Percentiles rank a stretch among this genome's conserved stretches.
Conservation (phyloP, 257 asterid genomes). For the Salvia miltiorrhiza region DNA sequence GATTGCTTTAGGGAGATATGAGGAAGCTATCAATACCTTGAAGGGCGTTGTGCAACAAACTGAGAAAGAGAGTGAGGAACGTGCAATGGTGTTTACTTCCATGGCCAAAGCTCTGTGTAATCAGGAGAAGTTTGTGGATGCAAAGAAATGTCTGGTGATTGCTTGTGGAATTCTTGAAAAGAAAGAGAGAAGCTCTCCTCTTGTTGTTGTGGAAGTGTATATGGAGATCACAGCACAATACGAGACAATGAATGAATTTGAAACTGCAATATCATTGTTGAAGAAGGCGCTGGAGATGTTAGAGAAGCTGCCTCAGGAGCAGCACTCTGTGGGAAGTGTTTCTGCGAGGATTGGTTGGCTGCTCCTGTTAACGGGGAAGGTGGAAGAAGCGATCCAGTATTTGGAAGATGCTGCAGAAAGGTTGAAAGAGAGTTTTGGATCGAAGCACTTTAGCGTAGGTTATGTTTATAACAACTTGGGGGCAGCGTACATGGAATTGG, state of each 20-base stretch:
- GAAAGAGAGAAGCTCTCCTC: slow-evolving; percentile 59
- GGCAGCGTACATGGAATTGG: slow-evolving; percentile 85
- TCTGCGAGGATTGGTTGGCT: slow-evolving; percentile 93
- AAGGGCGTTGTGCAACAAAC: slow-evolving; percentile 75
- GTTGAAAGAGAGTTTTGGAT: slow-evolving; percentile 86
- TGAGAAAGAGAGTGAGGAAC: slow-evolving; percentile 72
- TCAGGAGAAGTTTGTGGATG: slow-evolving; percentile 64
- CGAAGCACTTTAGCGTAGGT: slow-evolving; percentile 78
- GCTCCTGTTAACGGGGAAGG: slow-evolving; percentile 71
- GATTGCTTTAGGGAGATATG: slow-evolving; percentile 72
- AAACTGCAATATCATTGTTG: slow-evolving; percentile 64
- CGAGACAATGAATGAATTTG: slow-evolving; percentile 87
- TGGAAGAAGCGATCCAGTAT: slow-evolving; percentile 67
- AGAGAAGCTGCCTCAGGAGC: slow-evolving; percentile 85
- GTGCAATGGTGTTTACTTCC: slow-evolving; percentile 71
- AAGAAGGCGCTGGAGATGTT: slow-evolving; percentile 58
- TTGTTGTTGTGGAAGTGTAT: slow-evolving; percentile 67
- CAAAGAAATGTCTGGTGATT: slow-evolving; percentile 75
- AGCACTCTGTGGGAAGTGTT: slow-evolving; percentile 83
- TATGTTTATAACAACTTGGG: slow-evolving; percentile 90
- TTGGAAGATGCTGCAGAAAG: slow-evolving; percentile 95
- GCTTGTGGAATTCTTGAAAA: slow-evolving; percentile 65
- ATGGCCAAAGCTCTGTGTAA: slow-evolving; percentile 80
- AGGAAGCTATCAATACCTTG: slow-evolving; percentile 71
- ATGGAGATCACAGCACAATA: slow-evolving; percentile 75